phyloP scores from a whole-genome alignment of 2,329 filamentous ascomycete species.

The Penicillium sp. region DNA sequence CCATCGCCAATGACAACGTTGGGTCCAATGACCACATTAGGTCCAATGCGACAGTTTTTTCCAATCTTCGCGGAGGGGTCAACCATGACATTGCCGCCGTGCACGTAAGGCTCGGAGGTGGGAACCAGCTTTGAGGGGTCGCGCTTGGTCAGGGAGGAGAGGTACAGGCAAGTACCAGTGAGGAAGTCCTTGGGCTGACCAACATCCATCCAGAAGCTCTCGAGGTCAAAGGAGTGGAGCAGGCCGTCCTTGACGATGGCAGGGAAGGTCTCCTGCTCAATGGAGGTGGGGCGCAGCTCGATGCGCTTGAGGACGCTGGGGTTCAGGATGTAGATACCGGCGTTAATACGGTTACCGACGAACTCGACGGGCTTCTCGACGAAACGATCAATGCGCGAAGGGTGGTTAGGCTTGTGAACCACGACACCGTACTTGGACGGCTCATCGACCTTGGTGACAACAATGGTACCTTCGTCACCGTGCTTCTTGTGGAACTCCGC shows the following conservation, averaged over 20 bases:
- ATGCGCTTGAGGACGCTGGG: conserved; percentile 87
- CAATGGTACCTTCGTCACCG: conserved; percentile 94
- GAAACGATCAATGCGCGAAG: conserved; percentile 93
- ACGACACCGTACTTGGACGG: conserved; percentile 98
- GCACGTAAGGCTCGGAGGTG: conserved; percentile 72
- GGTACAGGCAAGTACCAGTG: conserved; percentile 91
- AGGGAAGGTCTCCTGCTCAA: conserved; percentile 98
- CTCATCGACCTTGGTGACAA: conserved; percentile 98
- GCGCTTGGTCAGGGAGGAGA: conserved; percentile 88
- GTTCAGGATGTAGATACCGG: conserved; percentile 97
- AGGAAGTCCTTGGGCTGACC: conserved; percentile 99
- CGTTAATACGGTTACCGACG: conserved; percentile 97
- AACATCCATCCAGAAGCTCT: conserved; percentile 99
- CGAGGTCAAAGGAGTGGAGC: conserved; percentile 92
- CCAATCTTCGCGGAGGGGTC: conserved; percentile 94
- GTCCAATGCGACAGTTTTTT: conserved; percentile 96
- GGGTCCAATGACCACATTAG: conserved; percentile 94
- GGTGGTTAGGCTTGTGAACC: conserved; percentile 91
- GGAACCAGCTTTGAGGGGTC: conserved; percentile 80
- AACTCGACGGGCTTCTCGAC: conserved; percentile 99
- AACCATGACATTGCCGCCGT: conserved; percentile 94
- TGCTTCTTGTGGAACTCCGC: conserved; percentile 90
- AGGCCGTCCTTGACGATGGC: conserved; percentile 85
- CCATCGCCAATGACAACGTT: conserved; percentile 91
- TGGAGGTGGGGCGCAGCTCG: conserved; percentile 92